Evolutionary conservation across 371 early-diverging fungal species (phyloP).

Genomic region (Circinella umbellata): DNA sequence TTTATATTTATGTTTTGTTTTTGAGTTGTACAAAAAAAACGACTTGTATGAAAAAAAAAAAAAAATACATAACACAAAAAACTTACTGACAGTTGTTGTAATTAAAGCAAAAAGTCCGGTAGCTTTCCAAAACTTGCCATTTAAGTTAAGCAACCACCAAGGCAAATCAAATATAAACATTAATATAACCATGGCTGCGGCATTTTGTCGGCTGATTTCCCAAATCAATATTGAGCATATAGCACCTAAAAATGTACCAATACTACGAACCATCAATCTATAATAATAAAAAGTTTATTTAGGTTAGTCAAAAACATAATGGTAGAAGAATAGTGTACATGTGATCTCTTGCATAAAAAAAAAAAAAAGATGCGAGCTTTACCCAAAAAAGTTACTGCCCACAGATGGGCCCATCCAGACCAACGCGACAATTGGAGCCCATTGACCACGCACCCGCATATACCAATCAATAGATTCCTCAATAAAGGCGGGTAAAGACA

Average conservation of each 20-base stretch:
- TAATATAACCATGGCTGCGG: conserved; percentile 33
- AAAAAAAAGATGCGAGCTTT: conserved; percentile 4
- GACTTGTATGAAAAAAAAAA: too few species aligned
- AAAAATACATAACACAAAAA: too few species aligned
- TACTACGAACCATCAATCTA: conserved; percentile 44
- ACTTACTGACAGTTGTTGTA: conserved; percentile 52
- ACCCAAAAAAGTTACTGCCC: conserved; percentile 56
- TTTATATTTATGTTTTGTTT: too few species aligned
- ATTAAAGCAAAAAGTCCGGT: conserved; percentile 49
- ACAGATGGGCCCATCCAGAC: conserved; percentile 59
- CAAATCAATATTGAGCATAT: conserved; percentile 42
- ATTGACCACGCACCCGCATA: conserved; percentile 41
- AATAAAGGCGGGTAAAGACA: conserved; percentile 45
- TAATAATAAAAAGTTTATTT: too few species aligned
- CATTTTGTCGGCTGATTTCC: conserved; percentile 39
- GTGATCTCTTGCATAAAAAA: too few species aligned
- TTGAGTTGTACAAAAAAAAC: too few species aligned
- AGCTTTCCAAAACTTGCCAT: conserved; percentile 51
- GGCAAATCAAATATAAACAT: conserved; percentile 46
- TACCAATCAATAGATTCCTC: conserved; percentile 42
- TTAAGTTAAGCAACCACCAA: conserved; percentile 45
- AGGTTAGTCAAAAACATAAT: neutral
- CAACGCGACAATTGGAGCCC: conserved; percentile 50
- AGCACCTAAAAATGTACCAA: conserved; percentile 51
- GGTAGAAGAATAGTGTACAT: too few species aligned